These are phyloP conservation scores for Arabis hirsuta DNA, from an alignment of 345 rosid genomes.

Conservation along the genomic window DNA sequence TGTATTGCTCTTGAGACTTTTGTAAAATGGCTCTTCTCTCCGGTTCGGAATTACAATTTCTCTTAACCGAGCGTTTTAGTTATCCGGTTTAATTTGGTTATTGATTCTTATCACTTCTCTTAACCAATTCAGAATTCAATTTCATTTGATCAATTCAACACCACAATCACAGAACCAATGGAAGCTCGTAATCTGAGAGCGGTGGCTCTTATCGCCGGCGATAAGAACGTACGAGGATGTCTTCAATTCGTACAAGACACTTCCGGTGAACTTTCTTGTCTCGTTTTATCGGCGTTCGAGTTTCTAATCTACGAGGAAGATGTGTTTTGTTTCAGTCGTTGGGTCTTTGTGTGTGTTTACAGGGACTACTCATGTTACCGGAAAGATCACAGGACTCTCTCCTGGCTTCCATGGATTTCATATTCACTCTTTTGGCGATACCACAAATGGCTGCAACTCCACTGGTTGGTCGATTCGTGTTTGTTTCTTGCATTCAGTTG, in stretches of 20 bases:
- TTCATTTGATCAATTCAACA: conserved; percentile 17
- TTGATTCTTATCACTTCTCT: background rate
- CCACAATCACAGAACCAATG: conserved; percentile 43
- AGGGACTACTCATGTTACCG: conserved; percentile 81
- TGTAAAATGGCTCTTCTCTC: background rate
- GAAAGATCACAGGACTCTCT: conserved; percentile 71
- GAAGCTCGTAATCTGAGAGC: conserved; percentile 63
- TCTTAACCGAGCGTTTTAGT: conserved; percentile 7
- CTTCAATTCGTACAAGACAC: conserved; percentile 64
- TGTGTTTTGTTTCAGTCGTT: background rate
- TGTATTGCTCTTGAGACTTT: background rate
- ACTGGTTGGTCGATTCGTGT: conserved; percentile 72
- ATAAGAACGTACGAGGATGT: conserved; percentile 61
- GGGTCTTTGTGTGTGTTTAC: conserved; percentile 16
- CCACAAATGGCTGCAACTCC: conserved; percentile 95
- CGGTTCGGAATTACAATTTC: conserved; percentile 15
- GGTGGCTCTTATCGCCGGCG: conserved; percentile 84
- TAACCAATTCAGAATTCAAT: conserved; percentile 13
- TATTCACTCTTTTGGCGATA: conserved; percentile 90
- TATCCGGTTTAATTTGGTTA: conserved; percentile 31
- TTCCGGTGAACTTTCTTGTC: conserved; percentile 53
- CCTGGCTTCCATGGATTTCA: conserved; percentile 94
- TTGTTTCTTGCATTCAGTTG: background rate
- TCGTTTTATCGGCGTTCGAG: too few species aligned
- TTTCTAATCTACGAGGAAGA: background rate